Evolutionary conservation across 73 alveolate species (phyloP), one percentile per base, ranked within the genome.

Genomic region (Paramecium bursaria): DNA sequence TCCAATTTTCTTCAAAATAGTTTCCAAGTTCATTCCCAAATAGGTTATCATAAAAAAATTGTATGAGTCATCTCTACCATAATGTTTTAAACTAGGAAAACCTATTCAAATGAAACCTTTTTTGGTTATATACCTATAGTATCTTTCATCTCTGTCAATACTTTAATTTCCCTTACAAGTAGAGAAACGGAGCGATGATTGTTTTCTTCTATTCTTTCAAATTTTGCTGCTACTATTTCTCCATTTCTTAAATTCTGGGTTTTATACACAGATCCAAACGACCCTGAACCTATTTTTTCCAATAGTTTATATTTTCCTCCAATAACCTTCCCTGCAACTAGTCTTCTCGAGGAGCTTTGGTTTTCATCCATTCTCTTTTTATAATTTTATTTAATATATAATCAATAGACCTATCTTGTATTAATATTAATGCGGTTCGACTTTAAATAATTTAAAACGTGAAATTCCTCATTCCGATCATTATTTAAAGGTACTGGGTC

Each of bases 231-330:
- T 2, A 87, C 93, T 50, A 85, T 86, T 46, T 82, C 91, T 49
- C 79, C 88, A 47, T 87, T 87, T 79, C 87, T 90, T 11, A 87
- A 13, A 73, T 90, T 80, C 60, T 85, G 80, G 26, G 91, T 86
- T 74, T 90, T 90, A 79, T 39, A 90, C 29, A 90, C 88, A 74
- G 61, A 87, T 26, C 95, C 95, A 54, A 90, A 90, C 7, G 95
- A 87, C 21, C 95, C 95, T 49, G 86, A 76, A 26, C 95, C 95
- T 55, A 90, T 55, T 85, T 88, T 90, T 74, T 90, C 95, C 23
- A 67, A 19, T 19, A 67, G 35, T 42, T 67, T 67, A 42, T 67
- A 67, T 42, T 67, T 67, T 44, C 82, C 82, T 19, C 60, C 82
- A 14, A 67, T 33, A 5, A 67, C 82, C 27, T 21, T 33, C 10